Conservation (phyloP, 2,329 filamentous ascomycete genomes). For the Acrodontium crateriforme region DNA sequence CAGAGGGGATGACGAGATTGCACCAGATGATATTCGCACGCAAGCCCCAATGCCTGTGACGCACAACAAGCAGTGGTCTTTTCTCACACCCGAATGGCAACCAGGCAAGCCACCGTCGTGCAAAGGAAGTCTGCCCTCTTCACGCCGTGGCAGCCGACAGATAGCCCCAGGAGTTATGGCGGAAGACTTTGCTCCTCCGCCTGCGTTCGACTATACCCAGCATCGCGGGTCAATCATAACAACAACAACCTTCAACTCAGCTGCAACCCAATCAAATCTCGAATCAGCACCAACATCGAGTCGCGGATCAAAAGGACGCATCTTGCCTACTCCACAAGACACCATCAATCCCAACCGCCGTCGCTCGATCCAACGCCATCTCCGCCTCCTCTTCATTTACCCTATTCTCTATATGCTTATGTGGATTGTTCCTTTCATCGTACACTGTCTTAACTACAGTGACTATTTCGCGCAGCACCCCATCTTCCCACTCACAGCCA, state of each 20-base stretch:
- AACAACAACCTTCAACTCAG: conserved; percentile 6
- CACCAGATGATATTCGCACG: too few relatives aligned
- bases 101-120: too few relatives aligned
- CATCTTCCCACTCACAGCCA: conserved; percentile 42
- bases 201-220: conserved; percentile 2
- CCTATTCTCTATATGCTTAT: conserved; percentile 57
- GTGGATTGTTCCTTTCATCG: conserved; percentile 59
- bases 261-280: too few relatives aligned
- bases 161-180: conserved; percentile 7
- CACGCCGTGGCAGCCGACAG: conserved; percentile 17
- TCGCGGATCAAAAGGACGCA: too few relatives aligned
- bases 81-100: too few relatives aligned
- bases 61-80: too few relatives aligned
- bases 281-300: too few relatives aligned
- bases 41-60: too few relatives aligned
- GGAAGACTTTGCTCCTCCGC: conserved; percentile 15
- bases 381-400: conserved; percentile 63
- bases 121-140: conserved; percentile 13
- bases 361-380: conserved; percentile 47
- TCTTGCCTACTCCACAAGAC: too few relatives aligned
- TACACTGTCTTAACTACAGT: conserved; percentile 47
- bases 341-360: conserved; percentile 11
- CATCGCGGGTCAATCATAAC: conserved; percentile 13
- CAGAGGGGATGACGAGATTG: too few relatives aligned
- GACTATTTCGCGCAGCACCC: conserved; percentile 37